Conservation (phyloP, 352 stramenopile genomes). For the Phytophthora niederhauseri region DNA sequence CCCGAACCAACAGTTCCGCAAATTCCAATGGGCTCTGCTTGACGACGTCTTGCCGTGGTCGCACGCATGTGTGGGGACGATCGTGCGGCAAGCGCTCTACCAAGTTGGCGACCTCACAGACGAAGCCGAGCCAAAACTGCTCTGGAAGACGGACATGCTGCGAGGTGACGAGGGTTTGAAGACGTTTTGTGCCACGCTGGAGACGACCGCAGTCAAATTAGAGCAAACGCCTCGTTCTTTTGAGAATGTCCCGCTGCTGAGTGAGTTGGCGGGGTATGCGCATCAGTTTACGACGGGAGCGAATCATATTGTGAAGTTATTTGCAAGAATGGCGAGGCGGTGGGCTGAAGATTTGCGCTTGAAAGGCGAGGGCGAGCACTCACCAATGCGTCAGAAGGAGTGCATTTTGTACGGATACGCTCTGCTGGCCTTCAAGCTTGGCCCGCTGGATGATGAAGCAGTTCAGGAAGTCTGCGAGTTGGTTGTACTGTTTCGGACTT, state of each 20-base stretch:
- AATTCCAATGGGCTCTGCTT: slow-evolving; percentile 48
- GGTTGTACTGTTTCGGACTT: slow-evolving; percentile 50
- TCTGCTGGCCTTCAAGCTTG: slow-evolving; percentile 37
- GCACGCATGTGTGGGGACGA: slow-evolving; percentile 33
- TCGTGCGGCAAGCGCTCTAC: slow-evolving; percentile 50
- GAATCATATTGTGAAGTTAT: neutral
- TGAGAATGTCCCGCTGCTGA: neutral
- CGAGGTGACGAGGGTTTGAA: slow-evolving; percentile 35
- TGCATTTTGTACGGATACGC: slow-evolving; percentile 54
- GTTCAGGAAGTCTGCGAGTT: slow-evolving; percentile 46
- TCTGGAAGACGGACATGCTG: neutral
- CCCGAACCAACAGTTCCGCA: slow-evolving; percentile 55
- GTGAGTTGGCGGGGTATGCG: neutral
- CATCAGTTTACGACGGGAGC: neutral
- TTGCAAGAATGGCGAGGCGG: neutral
- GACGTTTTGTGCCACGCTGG: neutral
- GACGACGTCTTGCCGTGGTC: slow-evolving; percentile 53
- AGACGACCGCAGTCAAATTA: neutral
- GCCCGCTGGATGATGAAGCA: slow-evolving; percentile 15
- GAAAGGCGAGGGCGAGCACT: neutral
- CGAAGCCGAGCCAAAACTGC: neutral
- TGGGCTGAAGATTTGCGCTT: neutral
- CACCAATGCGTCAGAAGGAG: slow-evolving; percentile 38
- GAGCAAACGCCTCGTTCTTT: neutral
- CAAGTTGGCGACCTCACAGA: neutral